Base-by-base conservation (phyloP, 257 asterid genomes). In the Gardenia jasminoides region DNA sequence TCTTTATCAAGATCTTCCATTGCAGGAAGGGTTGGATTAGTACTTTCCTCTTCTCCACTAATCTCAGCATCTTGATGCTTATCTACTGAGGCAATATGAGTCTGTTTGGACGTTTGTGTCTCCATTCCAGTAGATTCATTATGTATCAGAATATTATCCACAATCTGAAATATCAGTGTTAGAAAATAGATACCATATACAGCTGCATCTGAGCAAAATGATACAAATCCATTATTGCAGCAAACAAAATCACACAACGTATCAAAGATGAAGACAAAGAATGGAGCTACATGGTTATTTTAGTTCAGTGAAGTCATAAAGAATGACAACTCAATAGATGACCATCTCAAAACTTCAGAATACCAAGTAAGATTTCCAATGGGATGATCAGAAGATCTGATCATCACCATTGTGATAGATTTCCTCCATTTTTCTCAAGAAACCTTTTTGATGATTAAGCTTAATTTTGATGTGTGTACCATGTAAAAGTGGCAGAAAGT, bases 111-210 rank as follows among this genome's bases (percentile, higher is more conserved):
- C 82, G 83, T 52, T 30, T 85, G 82, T 41, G 80, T 85, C 82
- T 88, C 96, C 69, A 76, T 79, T 77, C 88, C 93, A 15, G 84
- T 89, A 68, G 81, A 86, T 89, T 91, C 97, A 10, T 90, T 85
- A 61, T 89, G 86, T 69, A 86, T 79, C 75, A 89, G 74, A 74
- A 93, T 91, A 83, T 94, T 93, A 80, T 94, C 99, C 80, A 94
- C 91, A 48, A 90, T 93, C 98, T 94, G 89, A 69, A 80, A 54
- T 66, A 68, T 76, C 41, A 69, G 28, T 28, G 30, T 8, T 22
- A 67, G 46, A 64, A 43, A 71, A 43, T 26, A 47, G 12, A 8
- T 13, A 39, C 48, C 20, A 12, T 28, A 52, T 43, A 4, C 16
- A 54, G 17, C 16, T 62, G 24, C 19, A 9, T 24, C 36, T 16